Evolutionary conservation across 306 rosid species (phyloP).

Genomic region (Spatholobus suberectus): DNA sequence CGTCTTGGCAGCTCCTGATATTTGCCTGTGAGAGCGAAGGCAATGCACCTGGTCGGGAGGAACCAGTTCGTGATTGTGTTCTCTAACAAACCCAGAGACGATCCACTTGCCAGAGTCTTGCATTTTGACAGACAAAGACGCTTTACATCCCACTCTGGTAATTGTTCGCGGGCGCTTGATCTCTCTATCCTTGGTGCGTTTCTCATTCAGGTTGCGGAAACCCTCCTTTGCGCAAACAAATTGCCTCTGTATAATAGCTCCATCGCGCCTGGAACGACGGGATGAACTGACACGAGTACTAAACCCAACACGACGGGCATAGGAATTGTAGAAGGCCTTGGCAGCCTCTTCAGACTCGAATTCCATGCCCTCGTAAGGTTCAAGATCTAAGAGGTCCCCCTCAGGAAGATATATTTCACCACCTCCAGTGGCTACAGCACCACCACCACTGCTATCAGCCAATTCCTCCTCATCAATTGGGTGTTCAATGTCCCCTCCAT

Average conservation of each 20-base stretch:
- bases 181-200: conserved; percentile 97
- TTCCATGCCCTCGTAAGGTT: conserved; percentile 95
- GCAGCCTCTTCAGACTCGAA: conserved; percentile 99
- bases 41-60: conserved; percentile 98
- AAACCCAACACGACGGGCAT: conserved; percentile 97
- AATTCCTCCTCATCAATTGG: conserved; percentile 75
- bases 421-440: conserved; percentile 31
- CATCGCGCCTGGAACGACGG: conserved; percentile 95
- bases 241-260: conserved; percentile 96
- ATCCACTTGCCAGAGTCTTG: conserved; percentile 98
- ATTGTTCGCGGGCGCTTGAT: conserved; percentile 92
- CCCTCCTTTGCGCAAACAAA: conserved; percentile 99
- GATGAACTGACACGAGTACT: conserved; percentile 99
- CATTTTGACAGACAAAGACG: conserved; percentile 95
- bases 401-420: conserved; percentile 80
- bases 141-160: conserved; percentile 97
- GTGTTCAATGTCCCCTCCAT: conserved; percentile 66
- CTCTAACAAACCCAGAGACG: conserved; percentile 93
- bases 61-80: conserved; percentile 93
- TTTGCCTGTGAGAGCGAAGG: conserved; percentile 96
- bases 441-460: conserved; percentile 63
- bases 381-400: conserved; percentile 92
- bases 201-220: conserved; percentile 94
- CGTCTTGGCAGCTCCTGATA: conserved; percentile 95
- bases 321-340: conserved; percentile 95